Conservation (phyloP, 768 basidiomycete species). For the Cystobasidiopsis lactophilus region DNA sequence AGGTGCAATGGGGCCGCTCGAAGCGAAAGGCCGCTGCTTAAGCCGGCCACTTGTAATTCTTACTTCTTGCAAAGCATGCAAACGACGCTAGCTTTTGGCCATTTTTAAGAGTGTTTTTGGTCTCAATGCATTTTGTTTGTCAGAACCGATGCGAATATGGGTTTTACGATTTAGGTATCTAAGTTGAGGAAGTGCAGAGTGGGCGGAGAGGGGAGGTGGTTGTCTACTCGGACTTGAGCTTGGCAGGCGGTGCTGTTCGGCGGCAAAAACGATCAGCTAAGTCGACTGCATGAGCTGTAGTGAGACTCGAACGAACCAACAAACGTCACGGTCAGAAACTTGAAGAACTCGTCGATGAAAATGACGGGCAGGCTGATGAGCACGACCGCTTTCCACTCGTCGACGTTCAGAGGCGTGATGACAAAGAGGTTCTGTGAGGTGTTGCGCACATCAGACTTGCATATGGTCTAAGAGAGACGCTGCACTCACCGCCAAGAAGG, state of each 20-base stretch:
- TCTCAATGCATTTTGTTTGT: no score
- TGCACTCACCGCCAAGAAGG: constrained; percentile 66
- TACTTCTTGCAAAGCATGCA: no score
- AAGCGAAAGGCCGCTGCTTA: constrained; percentile 1
- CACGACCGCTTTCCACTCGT: constrained; percentile 84
- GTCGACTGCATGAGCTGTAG: background rate
- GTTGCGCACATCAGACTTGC: background rate
- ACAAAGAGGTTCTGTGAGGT: constrained; percentile 49
- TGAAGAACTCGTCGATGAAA: constrained; percentile 70
- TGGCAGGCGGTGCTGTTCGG: constrained; percentile 8
- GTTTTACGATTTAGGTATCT: no score
- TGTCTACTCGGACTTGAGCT: constrained; percentile 7
- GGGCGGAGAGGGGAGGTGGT: no score
- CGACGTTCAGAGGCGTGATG: constrained; percentile 81
- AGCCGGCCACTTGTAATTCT: background rate
- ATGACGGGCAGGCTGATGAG: constrained; percentile 70
- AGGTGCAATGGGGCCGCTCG: constrained; percentile 11
- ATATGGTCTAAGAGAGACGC: background rate
- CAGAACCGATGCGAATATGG: no score
- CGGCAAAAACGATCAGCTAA: background rate
- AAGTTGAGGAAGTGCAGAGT: no score
- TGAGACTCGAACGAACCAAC: constrained; percentile 23
- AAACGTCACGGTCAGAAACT: constrained; percentile 37
- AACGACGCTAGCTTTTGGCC: no score
- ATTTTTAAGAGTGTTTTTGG: no score